phyloP scores from a whole-genome alignment of 2,329 filamentous ascomycete genomes.

The Whalleya microplaca region DNA sequence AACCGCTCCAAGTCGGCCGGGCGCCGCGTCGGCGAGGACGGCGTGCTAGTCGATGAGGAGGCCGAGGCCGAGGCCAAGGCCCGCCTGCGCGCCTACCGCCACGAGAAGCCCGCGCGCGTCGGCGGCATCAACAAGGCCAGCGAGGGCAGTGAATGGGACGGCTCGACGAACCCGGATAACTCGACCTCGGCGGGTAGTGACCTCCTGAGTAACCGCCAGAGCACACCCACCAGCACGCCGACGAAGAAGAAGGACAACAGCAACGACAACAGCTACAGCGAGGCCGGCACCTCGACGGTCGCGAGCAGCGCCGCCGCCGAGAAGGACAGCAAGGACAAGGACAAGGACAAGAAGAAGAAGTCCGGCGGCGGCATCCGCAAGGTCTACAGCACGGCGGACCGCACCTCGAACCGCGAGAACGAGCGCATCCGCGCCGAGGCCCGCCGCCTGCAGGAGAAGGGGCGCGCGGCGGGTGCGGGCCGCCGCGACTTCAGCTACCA shows the following conservation, averaged over 20 bases:
- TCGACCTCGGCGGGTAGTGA: constrained; percentile 67
- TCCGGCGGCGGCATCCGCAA: constrained; percentile 60
- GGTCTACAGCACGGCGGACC: constrained; percentile 64
- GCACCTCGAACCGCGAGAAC: constrained; percentile 53
- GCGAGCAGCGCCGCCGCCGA: constrained; percentile 10
- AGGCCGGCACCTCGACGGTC: background rate
- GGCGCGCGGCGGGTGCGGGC: constrained; percentile 49
- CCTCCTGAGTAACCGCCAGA: constrained; percentile 61
- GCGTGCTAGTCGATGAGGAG: constrained; percentile 64
- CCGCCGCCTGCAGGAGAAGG: constrained; percentile 57
- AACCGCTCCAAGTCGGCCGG: constrained; percentile 35
- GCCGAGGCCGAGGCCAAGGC: constrained; percentile 67
- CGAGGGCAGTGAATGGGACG: constrained; percentile 81
- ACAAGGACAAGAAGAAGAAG: constrained; percentile 14
- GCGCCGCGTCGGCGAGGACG: constrained; percentile 59
- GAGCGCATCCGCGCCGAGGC: constrained; percentile 62
- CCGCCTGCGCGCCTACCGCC: constrained; percentile 80
- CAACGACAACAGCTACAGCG: constrained; percentile 6
- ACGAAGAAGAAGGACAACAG: constrained; percentile 45
- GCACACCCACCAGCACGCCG: constrained; percentile 59
- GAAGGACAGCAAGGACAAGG: background rate
- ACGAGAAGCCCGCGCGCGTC: constrained; percentile 84
- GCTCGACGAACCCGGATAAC: constrained; percentile 68
- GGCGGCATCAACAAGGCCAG: constrained; percentile 84
- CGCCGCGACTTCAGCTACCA: constrained; percentile 56